Evolutionary conservation across 129 eudicot species (phyloP), one percentile per base, ranked within the genome.

Genomic region (Cynara cardunculus): DNA sequence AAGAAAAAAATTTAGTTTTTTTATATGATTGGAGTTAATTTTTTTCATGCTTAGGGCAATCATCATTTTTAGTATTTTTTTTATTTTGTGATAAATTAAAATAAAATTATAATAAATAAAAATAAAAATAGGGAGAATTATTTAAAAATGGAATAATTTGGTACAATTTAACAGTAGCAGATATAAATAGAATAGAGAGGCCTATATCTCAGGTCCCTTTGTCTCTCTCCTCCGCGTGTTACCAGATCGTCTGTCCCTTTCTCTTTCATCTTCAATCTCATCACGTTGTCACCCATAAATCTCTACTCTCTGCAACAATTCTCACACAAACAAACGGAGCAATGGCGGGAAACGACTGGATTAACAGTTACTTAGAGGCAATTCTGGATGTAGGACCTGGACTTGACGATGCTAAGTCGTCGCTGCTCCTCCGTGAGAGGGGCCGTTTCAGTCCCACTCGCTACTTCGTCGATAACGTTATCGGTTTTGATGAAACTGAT

Each of bases 301-400:
- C 76, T 21, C 46, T 7, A 26, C 77, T 53, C 70, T 18, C 46
- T 39, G 16, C 61, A 71, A 21, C 30, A 3, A 14, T 34, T 34
- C 41, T 27, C 53, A 12, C 64, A 34, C 35, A 41, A 10, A 41
- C 19, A 28, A 30, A 32, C 70, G 77, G 9, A 27, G 62, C 30
- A 77, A 93, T 93, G 98, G 98, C 98, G 87, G 98, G 99, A 80
- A 95, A 95, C 83, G 99, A 95, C 59, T 95, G 99, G 99, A 95
- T 95, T 1, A 95, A 92, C 90, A 95, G 99, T 80, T 95, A 95
- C 84, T 68, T 95, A 72, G 99, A 95, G 84, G 99, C 97, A 75
- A 95, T 95, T 39, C 85, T 95, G 9, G 99, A 95, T 69, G 97
- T 93, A 2, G 99, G 99, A 7, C 97, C 97, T 0, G 94, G 93